Conservation (phyloP, 805 yeast genomes). For the Saccharomycopsis fermentans region DNA sequence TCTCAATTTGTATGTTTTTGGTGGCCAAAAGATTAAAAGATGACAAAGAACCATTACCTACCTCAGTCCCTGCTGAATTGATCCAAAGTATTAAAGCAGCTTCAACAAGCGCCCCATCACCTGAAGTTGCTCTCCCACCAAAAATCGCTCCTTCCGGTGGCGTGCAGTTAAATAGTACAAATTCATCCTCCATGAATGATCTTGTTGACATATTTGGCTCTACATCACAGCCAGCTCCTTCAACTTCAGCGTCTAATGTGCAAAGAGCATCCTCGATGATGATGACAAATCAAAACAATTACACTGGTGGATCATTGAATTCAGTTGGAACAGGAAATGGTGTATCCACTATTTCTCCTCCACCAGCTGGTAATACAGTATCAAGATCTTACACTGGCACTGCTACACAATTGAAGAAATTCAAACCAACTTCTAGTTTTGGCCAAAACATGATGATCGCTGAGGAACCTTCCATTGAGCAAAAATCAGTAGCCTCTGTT, state of each 20-base stretch:
- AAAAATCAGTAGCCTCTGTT: conserved; percentile 21
- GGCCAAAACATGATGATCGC: conserved; percentile 55
- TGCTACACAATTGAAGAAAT: conserved; percentile 31
- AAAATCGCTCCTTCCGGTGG: conserved; percentile 25
- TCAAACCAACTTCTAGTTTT: conserved; percentile 76
- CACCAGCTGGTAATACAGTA: conserved; percentile 1
- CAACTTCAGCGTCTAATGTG: conserved; percentile 13
- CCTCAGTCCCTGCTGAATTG: conserved; percentile 60
- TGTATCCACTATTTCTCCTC: conserved; percentile 6
- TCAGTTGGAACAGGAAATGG: conserved; percentile 22
- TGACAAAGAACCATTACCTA: conserved; percentile 49
- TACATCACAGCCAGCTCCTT: conserved; percentile 25
- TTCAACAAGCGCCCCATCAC: not conserved
- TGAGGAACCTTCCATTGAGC: conserved; percentile 23
- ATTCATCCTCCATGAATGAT: conserved; percentile 13
- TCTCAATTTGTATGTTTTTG: conserved; percentile 86
- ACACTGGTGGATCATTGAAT: conserved; percentile 21
- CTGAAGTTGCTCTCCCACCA: conserved; percentile 4
- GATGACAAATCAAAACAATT: not conserved
- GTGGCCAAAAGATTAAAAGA: conserved; percentile 82
- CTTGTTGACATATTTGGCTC: conserved; percentile 19
- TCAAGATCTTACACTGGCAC: conserved; percentile 15
- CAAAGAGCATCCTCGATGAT: not conserved
- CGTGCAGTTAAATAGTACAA: conserved; percentile 1
- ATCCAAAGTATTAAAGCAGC: conserved; percentile 27